phyloP scores from a whole-genome alignment of 768 basidiomycete genomes.

The Boletus subcaerulescens region DNA sequence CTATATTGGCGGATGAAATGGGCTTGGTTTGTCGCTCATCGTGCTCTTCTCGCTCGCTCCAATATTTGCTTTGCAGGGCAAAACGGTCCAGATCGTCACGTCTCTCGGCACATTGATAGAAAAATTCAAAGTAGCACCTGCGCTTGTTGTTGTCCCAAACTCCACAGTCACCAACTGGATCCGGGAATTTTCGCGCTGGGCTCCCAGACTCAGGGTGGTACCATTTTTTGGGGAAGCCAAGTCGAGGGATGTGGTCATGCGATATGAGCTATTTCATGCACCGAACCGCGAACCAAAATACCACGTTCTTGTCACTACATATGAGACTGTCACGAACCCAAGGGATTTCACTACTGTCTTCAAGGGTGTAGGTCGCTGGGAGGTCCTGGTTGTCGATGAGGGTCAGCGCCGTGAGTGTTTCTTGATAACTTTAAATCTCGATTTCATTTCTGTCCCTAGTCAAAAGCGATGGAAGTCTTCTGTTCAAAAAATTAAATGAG shows the following conservation, averaged over 20 bases:
- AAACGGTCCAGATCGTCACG: constrained; percentile 89
- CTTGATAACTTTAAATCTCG: not conserved
- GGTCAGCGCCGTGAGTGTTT: constrained; percentile 75
- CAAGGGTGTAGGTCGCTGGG: constrained; percentile 85
- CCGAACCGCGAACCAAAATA: constrained; percentile 58
- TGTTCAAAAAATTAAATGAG: constrained; percentile 82
- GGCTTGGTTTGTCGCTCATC: constrained; percentile 57
- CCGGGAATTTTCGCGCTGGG: constrained; percentile 83
- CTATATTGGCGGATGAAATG: constrained; percentile 98
- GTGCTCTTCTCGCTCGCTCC: not conserved
- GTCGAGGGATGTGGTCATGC: constrained; percentile 74
- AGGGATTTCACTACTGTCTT: constrained; percentile 76
- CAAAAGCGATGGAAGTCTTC: constrained; percentile 74
- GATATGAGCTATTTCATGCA: constrained; percentile 76
- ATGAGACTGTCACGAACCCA: constrained; percentile 71
- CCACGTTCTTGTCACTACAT: constrained; percentile 92
- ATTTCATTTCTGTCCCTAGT: constrained; percentile 44
- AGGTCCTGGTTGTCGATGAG: constrained; percentile 90
- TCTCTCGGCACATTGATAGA: constrained; percentile 68
- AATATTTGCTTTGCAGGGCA: constrained; percentile 51
- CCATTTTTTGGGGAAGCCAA: constrained; percentile 83
- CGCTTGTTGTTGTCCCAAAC: constrained; percentile 91
- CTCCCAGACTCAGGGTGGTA: constrained; percentile 68
- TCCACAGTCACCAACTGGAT: constrained; percentile 96
- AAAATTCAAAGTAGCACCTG: constrained; percentile 64